Percentiles rank a stretch among this genome's conserved stretches.
Evolutionary conservation across 2,329 filamentous ascomycete species (phyloP).

Genomic region (Sarocladiaceae sp.): DNA sequence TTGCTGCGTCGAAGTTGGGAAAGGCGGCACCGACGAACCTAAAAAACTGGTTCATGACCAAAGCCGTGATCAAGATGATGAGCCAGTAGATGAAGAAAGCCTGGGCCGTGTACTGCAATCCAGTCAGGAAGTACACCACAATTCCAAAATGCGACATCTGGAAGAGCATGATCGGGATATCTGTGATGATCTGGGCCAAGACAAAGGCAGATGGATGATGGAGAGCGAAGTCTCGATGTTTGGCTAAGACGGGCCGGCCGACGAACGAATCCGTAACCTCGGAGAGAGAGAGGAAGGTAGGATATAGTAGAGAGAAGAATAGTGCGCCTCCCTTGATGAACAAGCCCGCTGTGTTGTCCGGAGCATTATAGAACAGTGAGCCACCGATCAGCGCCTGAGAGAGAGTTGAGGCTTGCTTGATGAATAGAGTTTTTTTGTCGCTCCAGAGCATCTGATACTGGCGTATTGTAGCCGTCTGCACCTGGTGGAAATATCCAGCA

Average conservation of each 20-base stretch:
- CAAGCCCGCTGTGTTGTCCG: conserved; percentile 51
- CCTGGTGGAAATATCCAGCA: no score
- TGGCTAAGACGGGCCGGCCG: conserved; percentile 25
- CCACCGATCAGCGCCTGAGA: conserved; percentile 62
- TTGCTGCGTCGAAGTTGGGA: no score
- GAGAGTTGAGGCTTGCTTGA: conserved; percentile 53
- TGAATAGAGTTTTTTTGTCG: conserved; percentile 24
- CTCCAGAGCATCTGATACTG: conserved; percentile 28
- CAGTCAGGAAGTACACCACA: conserved; percentile 29
- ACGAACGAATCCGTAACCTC: conserved; percentile 19
- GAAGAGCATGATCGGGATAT: conserved; percentile 44
- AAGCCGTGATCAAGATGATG: conserved; percentile 52
- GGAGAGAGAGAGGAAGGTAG: neutral
- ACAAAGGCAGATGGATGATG: conserved; percentile 27
- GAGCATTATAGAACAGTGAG: conserved; percentile 63
- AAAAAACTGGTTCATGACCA: conserved; percentile 60
- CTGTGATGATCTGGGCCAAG: conserved; percentile 34
- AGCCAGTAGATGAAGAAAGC: conserved; percentile 62
- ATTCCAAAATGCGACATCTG: conserved; percentile 49
- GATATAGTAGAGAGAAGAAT: conserved; percentile 29
- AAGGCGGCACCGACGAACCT: conserved; percentile 67
- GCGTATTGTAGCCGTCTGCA: no score
- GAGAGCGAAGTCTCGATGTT: conserved; percentile 28
- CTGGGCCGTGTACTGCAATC: conserved; percentile 43
- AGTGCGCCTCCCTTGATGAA: conserved; percentile 35